Evolutionary conservation across 352 stramenopile species (phyloP).

Genomic region (Elongisporangium undulatum): DNA sequence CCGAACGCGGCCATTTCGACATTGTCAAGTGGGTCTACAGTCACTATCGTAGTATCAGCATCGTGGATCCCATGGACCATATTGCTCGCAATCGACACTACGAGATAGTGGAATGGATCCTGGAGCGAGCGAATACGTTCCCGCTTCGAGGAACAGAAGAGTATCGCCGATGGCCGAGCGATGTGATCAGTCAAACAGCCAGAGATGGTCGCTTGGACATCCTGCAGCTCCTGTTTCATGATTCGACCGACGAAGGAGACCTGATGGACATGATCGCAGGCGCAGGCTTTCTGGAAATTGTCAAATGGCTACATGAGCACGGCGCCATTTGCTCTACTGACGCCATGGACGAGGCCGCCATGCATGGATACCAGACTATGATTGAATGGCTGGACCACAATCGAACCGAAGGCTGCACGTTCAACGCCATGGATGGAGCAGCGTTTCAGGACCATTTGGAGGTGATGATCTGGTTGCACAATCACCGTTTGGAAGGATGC

Average conservation of each 20-base stretch:
- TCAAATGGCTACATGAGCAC: constrained; percentile 39
- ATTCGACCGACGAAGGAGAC: constrained; percentile 29
- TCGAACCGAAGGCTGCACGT: constrained; percentile 16
- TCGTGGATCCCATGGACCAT: constrained; percentile 27
- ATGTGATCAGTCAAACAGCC: constrained; percentile 37
- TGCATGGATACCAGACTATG: constrained; percentile 36
- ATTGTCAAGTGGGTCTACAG: constrained; percentile 41
- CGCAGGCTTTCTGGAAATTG: constrained; percentile 34
- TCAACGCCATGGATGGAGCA: constrained; percentile 15
- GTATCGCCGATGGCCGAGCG: constrained; percentile 21
- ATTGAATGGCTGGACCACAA: constrained; percentile 44
- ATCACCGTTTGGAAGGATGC: constrained; percentile 5
- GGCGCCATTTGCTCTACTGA: constrained; percentile 25
- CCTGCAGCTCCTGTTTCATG: constrained; percentile 36
- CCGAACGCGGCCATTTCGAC: constrained; percentile 35
- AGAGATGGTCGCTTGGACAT: constrained; percentile 27
- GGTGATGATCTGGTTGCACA: constrained; percentile 16
- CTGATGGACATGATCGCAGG: constrained; percentile 42
- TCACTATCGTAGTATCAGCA: constrained; percentile 10
- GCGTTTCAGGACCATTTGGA: constrained; percentile 17
- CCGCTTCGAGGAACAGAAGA: constrained; percentile 9
- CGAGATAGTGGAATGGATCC: constrained; percentile 32
- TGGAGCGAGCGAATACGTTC: constrained; percentile 4
- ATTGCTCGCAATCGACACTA: constrained; percentile 28
- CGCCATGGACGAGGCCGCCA: constrained; percentile 46